A percentile compares a stretch with the other conserved stretches of the same genome.
Conservation (phyloP, 139 green algal genomes). For the Klebsormidium nitens region DNA sequence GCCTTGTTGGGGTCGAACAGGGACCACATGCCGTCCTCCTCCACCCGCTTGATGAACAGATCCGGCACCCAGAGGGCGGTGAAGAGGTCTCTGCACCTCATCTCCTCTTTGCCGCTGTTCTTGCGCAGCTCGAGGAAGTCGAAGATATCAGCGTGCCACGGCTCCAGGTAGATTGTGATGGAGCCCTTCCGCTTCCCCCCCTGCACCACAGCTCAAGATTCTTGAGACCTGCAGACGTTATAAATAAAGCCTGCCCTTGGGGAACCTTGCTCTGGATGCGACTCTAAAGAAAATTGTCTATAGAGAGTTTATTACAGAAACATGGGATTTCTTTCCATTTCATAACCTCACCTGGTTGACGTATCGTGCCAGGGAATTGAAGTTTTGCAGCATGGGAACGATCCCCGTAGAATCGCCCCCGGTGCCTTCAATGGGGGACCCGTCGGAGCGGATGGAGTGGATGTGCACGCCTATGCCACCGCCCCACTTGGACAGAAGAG, state of each 20-base stretch:
- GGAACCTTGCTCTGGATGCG: too few relatives aligned
- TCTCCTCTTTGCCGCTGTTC: constrained; percentile 97
- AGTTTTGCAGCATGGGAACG: constrained; percentile 97
- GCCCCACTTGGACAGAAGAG: constrained; percentile 85
- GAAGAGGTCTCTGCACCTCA: constrained; percentile 90
- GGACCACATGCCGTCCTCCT: constrained; percentile 79
- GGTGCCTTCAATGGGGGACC: constrained; percentile 95
- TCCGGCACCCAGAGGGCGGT: constrained; percentile 96
- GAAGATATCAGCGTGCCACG: constrained; percentile 94
- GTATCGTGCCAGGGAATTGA: constrained; percentile 96
- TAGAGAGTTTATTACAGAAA: too few relatives aligned
- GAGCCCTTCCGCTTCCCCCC: constrained; percentile 90
- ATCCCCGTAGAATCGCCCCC: constrained; percentile 97
- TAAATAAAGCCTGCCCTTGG: too few relatives aligned
- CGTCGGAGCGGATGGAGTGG: constrained; percentile 88
- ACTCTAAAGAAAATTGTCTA: too few relatives aligned
- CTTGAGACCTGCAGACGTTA: too few relatives aligned
- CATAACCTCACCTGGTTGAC: constrained; percentile 91
- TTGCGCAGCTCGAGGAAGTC: constrained; percentile 97
- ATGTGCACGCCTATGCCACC: constrained; percentile 93
- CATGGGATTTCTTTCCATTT: too few relatives aligned
- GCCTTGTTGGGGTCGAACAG: constrained; percentile 98
- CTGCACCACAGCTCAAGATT: too few relatives aligned
- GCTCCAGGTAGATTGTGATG: constrained; percentile 92
- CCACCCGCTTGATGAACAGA: constrained; percentile 81